phyloP scores from a whole-genome alignment of 148 eudicot genomes.

The Tetragonia tetragonoides region DNA sequence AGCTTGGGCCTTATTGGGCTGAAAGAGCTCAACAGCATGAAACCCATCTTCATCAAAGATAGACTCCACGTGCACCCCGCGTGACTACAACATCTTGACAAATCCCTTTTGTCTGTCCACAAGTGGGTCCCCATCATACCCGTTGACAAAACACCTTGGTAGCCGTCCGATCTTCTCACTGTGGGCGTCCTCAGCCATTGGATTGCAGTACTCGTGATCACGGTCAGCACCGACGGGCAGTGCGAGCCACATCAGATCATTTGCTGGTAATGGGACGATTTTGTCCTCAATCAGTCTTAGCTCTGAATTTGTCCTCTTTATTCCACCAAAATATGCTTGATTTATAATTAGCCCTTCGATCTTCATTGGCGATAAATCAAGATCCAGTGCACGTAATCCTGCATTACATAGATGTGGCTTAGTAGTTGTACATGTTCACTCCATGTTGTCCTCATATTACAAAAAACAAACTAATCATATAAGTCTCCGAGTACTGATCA shows the following conservation, averaged over 20 bases:
- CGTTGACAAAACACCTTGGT: slow-evolving; percentile 60
- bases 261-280: slow-evolving; percentile 43
- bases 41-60: slow-evolving; percentile 52
- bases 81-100: slow-evolving; percentile 53
- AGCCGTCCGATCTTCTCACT: slow-evolving; percentile 55
- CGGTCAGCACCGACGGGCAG: slow-evolving; percentile 59
- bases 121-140: slow-evolving; percentile 66
- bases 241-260: slow-evolving; percentile 69
- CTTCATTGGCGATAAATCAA: slow-evolving; percentile 54
- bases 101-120: slow-evolving; percentile 69
- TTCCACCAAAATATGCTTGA: slow-evolving; percentile 76
- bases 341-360: slow-evolving; percentile 77
- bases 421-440: background rate
- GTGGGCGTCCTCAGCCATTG: slow-evolving; percentile 22
- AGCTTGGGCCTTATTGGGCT: slow-evolving; percentile 41
- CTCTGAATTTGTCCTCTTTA: slow-evolving; percentile 49
- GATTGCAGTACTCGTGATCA: slow-evolving; percentile 63
- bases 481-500: too few species aligned
- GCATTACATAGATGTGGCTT: background rate
- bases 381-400: slow-evolving; percentile 53
- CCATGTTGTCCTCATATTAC: too few species aligned
- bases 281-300: slow-evolving; percentile 31
- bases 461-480: background rate
- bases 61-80: slow-evolving; percentile 52
- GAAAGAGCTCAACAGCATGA: slow-evolving; percentile 68